Conservation (phyloP, 1,284 basidiomycete genomes). For the Naganishia sp. region DNA sequence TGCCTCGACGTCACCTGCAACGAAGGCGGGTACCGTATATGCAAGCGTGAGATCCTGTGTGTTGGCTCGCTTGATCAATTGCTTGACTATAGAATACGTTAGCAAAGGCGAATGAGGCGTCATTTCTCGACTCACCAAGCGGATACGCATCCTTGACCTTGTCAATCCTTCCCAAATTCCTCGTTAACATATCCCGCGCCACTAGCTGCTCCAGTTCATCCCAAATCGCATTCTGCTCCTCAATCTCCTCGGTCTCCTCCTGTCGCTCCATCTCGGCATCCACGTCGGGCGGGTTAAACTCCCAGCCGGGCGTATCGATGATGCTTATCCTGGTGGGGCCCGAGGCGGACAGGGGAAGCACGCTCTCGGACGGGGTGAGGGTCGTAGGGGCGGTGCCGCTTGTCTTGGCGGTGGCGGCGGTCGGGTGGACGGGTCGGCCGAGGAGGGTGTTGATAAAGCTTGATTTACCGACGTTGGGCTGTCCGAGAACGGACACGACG, state of each 20-base stretch:
- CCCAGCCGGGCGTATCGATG: conserved; percentile 82
- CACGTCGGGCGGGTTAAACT: conserved; percentile 58
- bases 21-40: conserved; percentile 83
- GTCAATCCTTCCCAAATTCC: conserved; percentile 84
- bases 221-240: conserved; percentile 57
- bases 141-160: conserved; percentile 79
- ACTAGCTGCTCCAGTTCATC: conserved; percentile 57
- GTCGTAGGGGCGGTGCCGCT: conserved; percentile 68
- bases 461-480: conserved; percentile 74
- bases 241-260: conserved; percentile 41
- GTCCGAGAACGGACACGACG: conserved; percentile 70
- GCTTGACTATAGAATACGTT: conserved; percentile 59
- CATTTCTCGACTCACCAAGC: conserved; percentile 60
- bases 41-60: conserved; percentile 83
- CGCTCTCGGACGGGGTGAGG: conserved; percentile 67
- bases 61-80: conserved; percentile 72
- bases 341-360: conserved; percentile 49
- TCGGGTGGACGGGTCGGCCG: conserved; percentile 46
- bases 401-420: conserved; percentile 60
- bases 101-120: background rate
- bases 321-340: conserved; percentile 59
- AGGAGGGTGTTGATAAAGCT: conserved; percentile 76
- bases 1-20: conserved; percentile 67
- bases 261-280: conserved; percentile 38
- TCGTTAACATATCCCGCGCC: conserved; percentile 70